Evolutionary conservation across 2,329 filamentous ascomycete species (phyloP).

Genomic region (Metarhizium brunneum): DNA sequence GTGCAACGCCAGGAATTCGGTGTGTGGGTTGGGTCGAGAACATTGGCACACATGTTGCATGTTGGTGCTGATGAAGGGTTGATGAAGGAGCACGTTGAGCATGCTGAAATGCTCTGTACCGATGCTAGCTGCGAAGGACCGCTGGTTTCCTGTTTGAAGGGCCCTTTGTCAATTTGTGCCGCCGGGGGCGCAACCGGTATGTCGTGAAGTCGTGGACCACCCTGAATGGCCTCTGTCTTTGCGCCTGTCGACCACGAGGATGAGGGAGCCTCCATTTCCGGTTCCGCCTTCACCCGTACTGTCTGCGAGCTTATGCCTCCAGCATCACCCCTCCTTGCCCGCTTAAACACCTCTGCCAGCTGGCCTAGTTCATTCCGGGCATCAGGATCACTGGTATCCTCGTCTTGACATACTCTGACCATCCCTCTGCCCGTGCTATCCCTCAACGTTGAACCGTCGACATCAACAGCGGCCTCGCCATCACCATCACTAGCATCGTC

Average conservation of each 20-base stretch:
- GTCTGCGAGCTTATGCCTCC: neutral
- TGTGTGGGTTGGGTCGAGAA: conserved; percentile 47
- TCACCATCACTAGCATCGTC: conserved; percentile 26
- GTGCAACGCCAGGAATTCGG: conserved; percentile 55
- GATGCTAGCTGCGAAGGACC: neutral
- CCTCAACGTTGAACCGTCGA: conserved; percentile 53
- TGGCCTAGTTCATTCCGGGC: conserved; percentile 50
- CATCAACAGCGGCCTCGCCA: conserved; percentile 41
- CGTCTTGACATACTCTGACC: conserved; percentile 67
- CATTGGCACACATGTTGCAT: conserved; percentile 62
- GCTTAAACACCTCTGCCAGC: conserved; percentile 36
- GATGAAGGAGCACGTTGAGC: conserved; percentile 58
- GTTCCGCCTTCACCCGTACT: neutral
- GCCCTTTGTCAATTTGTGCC: neutral
- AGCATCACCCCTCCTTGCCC: conserved; percentile 13
- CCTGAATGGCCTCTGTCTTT: neutral
- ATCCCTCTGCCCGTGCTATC: conserved; percentile 59
- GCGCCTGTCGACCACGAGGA: neutral
- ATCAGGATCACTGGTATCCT: conserved; percentile 40
- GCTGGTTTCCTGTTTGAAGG: neutral
- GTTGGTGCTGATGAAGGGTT: conserved; percentile 47
- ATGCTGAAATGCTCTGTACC: conserved; percentile 17
- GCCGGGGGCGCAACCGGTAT: neutral
- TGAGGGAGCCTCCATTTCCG: no score
- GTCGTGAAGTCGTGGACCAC: neutral